Conservation (phyloP, 129 eudicot species). For the Smallanthus sonchifolius region DNA sequence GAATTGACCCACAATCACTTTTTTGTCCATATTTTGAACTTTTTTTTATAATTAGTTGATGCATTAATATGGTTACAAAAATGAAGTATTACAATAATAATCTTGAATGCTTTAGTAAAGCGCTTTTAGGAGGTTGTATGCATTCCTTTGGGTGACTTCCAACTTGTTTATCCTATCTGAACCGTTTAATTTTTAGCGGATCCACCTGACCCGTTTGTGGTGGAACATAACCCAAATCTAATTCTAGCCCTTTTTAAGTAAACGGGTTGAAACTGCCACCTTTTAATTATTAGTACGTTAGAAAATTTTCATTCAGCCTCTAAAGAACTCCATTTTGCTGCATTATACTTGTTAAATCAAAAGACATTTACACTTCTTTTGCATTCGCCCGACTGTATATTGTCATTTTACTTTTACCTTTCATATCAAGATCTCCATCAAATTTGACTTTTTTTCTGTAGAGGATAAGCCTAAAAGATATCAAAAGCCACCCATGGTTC, state of each 20-base stretch:
- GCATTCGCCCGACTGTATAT: too few relatives aligned
- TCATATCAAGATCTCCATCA: background rate
- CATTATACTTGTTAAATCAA: too few relatives aligned
- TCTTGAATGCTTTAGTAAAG: too few relatives aligned
- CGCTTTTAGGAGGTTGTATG: background rate
- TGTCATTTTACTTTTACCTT: background rate
- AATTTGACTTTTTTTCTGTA: slow-evolving; percentile 21
- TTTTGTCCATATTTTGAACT: background rate
- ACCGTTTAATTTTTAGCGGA: background rate
- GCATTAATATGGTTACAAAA: background rate
- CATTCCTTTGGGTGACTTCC: background rate
- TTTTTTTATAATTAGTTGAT: background rate
- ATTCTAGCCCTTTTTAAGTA: background rate
- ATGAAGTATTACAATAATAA: too few relatives aligned
- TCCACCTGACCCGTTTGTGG: background rate
- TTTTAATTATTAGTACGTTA: background rate
- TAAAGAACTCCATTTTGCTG: too few relatives aligned
- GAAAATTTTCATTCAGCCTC: too few relatives aligned
- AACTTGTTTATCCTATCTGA: background rate
- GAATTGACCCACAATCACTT: background rate
- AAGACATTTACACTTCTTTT: too few relatives aligned
- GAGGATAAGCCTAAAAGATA: slow-evolving; percentile 82
- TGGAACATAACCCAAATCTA: background rate
- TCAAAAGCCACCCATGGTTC: slow-evolving; percentile 91
- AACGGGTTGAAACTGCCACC: background rate